These are phyloP conservation scores for Daphne laureola DNA, from an alignment of 441 rosid species.

Conservation along the genomic window DNA sequence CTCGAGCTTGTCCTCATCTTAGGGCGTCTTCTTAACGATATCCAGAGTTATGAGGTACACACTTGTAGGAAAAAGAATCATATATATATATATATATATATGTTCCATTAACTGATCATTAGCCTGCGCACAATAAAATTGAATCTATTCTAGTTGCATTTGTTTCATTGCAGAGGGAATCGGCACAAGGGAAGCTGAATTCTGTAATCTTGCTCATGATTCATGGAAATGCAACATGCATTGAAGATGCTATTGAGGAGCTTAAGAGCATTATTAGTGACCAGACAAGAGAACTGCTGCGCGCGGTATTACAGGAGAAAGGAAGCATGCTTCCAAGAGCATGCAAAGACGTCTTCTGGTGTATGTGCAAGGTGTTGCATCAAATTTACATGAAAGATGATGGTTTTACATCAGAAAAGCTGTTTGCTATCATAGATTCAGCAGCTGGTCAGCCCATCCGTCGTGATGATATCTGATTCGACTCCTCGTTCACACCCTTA, in stretches of 20 bases:
- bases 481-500: too few species aligned
- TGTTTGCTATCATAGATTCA: slow-evolving; percentile 37
- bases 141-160: neutral
- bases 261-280: slow-evolving; percentile 22
- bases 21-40: slow-evolving; percentile 79
- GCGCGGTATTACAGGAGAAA: slow-evolving; percentile 44
- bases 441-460: slow-evolving; percentile 36
- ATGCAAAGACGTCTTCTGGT: slow-evolving; percentile 69
- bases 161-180: slow-evolving; percentile 51
- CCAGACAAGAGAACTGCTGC: slow-evolving; percentile 39
- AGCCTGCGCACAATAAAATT: neutral
- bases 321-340: slow-evolving; percentile 48
- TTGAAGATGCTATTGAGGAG: slow-evolving; percentile 30
- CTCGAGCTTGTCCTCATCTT: slow-evolving; percentile 50
- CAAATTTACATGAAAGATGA: slow-evolving; percentile 65
- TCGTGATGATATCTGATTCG: slow-evolving; percentile 10
- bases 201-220: slow-evolving; percentile 45
- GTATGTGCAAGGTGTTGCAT: slow-evolving; percentile 64
- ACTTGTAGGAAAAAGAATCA: neutral
- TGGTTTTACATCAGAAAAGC: slow-evolving; percentile 57
- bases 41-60: slow-evolving; percentile 50
- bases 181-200: slow-evolving; percentile 60
- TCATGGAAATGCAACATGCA: slow-evolving; percentile 18
- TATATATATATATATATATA: too few species aligned
- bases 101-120: neutral